Evolutionary conservation across 78 protist genomes (phyloP).

Genomic region (Dictyostelium citrinum): DNA sequence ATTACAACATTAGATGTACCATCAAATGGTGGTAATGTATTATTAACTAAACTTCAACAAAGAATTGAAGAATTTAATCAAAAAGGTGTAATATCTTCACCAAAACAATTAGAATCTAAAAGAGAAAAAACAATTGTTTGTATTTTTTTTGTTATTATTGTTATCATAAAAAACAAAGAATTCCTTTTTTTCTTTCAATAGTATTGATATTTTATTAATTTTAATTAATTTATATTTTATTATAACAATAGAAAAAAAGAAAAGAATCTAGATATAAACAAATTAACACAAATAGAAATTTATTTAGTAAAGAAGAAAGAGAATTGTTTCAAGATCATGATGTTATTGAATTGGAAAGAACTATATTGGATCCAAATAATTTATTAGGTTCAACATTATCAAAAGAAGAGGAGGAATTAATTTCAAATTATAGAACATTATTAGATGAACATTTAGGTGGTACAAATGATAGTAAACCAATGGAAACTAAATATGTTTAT

Average conservation of each 20-base stretch:
- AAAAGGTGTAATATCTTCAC: conserved; percentile 32
- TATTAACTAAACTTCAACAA: conserved; percentile 38
- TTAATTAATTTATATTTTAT: too few species aligned
- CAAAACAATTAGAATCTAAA: conserved; percentile 38
- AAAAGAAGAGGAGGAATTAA: conserved; percentile 45
- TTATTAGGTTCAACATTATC: not conserved
- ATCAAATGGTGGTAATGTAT: not conserved
- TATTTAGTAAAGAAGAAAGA: conserved; percentile 14
- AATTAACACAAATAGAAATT: conserved; percentile 48
- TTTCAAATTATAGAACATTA: conserved; percentile 51
- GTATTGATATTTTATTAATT: not conserved
- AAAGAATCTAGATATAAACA: conserved; percentile 75
- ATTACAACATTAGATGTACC: conserved; percentile 52
- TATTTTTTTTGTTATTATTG: not conserved
- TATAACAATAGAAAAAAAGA: conserved; percentile 45
- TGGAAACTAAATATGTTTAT: conserved; percentile 16
- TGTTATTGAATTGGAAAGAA: conserved; percentile 53
- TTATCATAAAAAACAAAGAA: not conserved
- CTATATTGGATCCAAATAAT: not conserved
- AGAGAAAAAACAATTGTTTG: conserved; percentile 39
- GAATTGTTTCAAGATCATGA: conserved; percentile 24
- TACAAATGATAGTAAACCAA: not conserved
- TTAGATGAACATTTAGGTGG: conserved; percentile 5
- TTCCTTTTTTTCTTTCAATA: not conserved
- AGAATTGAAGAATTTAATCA: conserved; percentile 40